phyloP scores from a whole-genome alignment of 371 early-diverging fungal genomes.

The Rhizopus delemar region DNA sequence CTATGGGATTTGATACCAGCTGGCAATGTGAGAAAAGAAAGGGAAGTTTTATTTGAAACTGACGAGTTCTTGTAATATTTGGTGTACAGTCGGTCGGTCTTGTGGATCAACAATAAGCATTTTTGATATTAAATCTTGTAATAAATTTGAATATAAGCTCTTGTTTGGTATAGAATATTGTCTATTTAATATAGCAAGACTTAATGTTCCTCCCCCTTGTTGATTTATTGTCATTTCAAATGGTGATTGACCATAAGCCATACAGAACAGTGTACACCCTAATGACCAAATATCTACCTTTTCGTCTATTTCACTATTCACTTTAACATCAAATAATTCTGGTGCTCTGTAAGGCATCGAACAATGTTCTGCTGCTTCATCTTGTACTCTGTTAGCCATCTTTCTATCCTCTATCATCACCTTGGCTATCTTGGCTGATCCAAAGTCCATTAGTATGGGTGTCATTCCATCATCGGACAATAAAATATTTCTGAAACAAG shows the following conservation, averaged over 20 bases:
- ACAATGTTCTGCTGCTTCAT: constrained; percentile 65
- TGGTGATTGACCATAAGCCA: constrained; percentile 69
- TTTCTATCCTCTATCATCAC: constrained; percentile 53
- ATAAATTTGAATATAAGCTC: constrained; percentile 50
- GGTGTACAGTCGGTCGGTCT: constrained; percentile 57
- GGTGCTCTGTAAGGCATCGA: constrained; percentile 77
- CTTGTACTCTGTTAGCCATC: constrained; percentile 61
- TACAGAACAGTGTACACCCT: constrained; percentile 69
- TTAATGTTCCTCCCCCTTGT: constrained; percentile 62
- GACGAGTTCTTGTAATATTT: constrained; percentile 23
- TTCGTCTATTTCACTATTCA: constrained; percentile 54
- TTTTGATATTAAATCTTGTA: constrained; percentile 53
- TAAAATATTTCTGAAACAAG: constrained; percentile 44
- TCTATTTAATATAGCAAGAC: constrained; percentile 64
- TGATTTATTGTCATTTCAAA: constrained; percentile 65
- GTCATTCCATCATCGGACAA: constrained; percentile 63
- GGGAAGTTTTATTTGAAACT: constrained; percentile 52
- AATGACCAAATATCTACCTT: constrained; percentile 76
- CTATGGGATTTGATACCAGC: constrained; percentile 52
- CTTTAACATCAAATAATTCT: constrained; percentile 73
- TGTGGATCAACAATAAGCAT: constrained; percentile 64
- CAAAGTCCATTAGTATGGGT: constrained; percentile 74
- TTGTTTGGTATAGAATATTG: constrained; percentile 54
- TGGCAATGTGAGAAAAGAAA: constrained; percentile 39
- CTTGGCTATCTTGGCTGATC: constrained; percentile 61